phyloP scores from a whole-genome alignment of 768 basidiomycete species.

The Kwoniella botswanensis region DNA sequence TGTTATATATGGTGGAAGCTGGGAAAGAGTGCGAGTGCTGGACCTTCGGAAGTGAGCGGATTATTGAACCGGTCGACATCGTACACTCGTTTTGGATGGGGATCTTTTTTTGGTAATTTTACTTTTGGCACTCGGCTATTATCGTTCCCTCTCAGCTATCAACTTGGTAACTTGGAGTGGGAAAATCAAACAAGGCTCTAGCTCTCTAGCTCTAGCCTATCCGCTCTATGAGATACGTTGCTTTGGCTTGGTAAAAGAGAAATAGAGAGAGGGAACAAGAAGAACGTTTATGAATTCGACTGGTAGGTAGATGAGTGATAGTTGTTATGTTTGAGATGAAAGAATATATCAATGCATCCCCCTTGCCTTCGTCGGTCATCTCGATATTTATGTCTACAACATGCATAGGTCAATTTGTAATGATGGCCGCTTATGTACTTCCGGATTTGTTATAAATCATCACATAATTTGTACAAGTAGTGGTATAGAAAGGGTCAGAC shows the following conservation, averaged over 20 bases:
- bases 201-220: not conserved
- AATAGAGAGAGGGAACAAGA: not conserved
- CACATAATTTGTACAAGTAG: not conserved
- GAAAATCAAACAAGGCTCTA: not conserved
- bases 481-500: not conserved
- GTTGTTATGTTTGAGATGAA: not conserved
- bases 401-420: not conserved
- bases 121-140: not conserved
- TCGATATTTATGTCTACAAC: not conserved
- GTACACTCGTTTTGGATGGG: not conserved
- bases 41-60: slow-evolving; percentile 25
- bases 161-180: slow-evolving; percentile 9
- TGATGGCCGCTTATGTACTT: not conserved
- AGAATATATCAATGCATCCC: not conserved
- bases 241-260: not conserved
- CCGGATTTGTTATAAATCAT: not conserved
- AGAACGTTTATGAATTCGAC: not conserved
- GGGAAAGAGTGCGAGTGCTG: not conserved
- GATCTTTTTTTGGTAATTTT: not conserved
- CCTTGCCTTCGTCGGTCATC: too few species aligned
- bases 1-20: slow-evolving; percentile 8
- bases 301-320: not conserved
- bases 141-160: not conserved
- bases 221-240: not conserved
- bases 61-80: slow-evolving; percentile 17